Conservation (phyloP, 345 rosid species). For the Pugionium cornutum region DNA sequence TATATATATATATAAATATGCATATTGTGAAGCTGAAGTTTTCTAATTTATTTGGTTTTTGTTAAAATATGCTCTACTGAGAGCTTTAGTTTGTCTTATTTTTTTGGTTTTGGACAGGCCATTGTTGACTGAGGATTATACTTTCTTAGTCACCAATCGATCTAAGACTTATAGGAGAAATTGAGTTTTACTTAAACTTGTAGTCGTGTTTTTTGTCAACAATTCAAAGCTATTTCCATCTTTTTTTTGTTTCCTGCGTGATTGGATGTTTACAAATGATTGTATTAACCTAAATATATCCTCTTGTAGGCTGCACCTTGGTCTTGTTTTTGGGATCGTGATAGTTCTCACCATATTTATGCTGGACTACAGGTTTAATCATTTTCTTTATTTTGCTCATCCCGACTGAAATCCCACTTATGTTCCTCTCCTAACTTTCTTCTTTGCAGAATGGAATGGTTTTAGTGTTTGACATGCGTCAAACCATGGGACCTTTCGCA, state of each 20-base stretch:
- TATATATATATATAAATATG: neutral
- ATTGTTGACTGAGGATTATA: neutral
- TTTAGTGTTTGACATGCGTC: constrained; percentile 79
- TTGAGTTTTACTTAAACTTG: neutral
- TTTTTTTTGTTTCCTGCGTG: neutral
- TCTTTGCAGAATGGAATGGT: constrained; percentile 67
- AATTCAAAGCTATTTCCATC: neutral
- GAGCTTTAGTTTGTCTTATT: neutral
- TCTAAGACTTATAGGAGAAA: neutral
- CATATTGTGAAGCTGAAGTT: neutral
- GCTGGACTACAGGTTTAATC: constrained; percentile 80
- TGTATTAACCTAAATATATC: constrained; percentile 9
- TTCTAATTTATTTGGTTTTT: too few relatives aligned
- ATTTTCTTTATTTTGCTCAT: constrained; percentile 26
- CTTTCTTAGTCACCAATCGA: neutral
- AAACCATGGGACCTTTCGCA: constrained; percentile 61
- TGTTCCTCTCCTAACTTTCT: constrained; percentile 1
- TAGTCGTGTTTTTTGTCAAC: neutral
- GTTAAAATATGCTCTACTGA: neutral
- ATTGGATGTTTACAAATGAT: constrained; percentile 4
- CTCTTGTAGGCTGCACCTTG: constrained; percentile 73
- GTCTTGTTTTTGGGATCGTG: constrained; percentile 93
- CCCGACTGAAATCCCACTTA: neutral
- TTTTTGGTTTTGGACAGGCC: too few relatives aligned
- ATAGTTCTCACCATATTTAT: constrained; percentile 60